Conservation (phyloP, 1,284 basidiomycete species). For the Vanrija humicola region DNA sequence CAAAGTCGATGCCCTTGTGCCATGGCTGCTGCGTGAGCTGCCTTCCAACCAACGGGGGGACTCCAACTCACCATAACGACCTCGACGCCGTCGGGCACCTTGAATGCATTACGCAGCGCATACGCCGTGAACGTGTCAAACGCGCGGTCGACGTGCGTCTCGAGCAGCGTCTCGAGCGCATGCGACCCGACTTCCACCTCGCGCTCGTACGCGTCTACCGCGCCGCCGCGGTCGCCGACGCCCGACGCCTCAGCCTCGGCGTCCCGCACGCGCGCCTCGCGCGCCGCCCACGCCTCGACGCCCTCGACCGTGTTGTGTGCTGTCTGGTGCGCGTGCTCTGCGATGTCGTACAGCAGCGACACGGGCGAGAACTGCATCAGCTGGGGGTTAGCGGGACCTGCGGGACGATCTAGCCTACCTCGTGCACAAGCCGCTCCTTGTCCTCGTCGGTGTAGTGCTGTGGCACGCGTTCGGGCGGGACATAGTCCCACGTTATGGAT, state of each 20-base stretch:
- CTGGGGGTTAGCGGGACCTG: slow-evolving; percentile 14
- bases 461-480: slow-evolving; percentile 2
- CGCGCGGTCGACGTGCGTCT: slow-evolving; percentile 45
- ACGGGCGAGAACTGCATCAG: slow-evolving; percentile 40
- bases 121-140: slow-evolving; percentile 48
- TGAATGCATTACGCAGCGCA: slow-evolving; percentile 46
- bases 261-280: slow-evolving; percentile 1
- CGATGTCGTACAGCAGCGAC: slow-evolving; percentile 35
- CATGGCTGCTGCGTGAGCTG: slow-evolving; percentile 39
- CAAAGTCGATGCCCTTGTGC: slow-evolving; percentile 47
- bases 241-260: neutral
- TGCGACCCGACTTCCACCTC: slow-evolving; percentile 40
- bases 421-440: slow-evolving; percentile 31
- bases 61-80: slow-evolving; percentile 41
- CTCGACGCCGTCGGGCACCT: slow-evolving; percentile 40
- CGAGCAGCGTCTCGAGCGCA: slow-evolving; percentile 47
- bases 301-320: slow-evolving; percentile 30
- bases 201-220: slow-evolving; percentile 19
- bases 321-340: slow-evolving; percentile 33
- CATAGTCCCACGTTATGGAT: slow-evolving; percentile 35
- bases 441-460: slow-evolving; percentile 27
- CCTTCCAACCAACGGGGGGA: neutral
- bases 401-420: slow-evolving; percentile 26
- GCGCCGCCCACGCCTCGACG: slow-evolving; percentile 34
- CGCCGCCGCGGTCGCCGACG: neutral